These are phyloP conservation scores for Cercospora zeae-maydis DNA, from an alignment of 2,329 filamentous ascomycete species.

Conservation along the genomic window DNA sequence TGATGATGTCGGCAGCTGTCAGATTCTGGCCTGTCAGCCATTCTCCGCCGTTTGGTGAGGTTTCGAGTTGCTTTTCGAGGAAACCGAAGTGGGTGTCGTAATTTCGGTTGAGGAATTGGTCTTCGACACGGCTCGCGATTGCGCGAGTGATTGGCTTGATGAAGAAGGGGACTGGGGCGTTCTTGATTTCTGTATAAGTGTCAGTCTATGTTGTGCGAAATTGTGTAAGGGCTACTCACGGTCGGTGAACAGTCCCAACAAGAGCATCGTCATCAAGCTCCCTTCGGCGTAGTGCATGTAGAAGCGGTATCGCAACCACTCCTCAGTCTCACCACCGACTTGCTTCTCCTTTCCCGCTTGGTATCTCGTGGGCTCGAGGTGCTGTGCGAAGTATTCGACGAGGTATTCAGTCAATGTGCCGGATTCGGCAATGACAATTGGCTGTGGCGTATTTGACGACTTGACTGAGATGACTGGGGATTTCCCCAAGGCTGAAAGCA, in stretches of 20 bases:
- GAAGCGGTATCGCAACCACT: slow-evolving; percentile 61
- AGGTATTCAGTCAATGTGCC: slow-evolving; percentile 80
- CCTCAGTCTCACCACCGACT: slow-evolving; percentile 57
- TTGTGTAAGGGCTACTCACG: slow-evolving; percentile 45
- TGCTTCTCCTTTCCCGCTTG: slow-evolving; percentile 52
- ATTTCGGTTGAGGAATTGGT: slow-evolving; percentile 46
- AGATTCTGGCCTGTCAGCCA: slow-evolving; percentile 50
- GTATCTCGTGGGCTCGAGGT: slow-evolving; percentile 53
- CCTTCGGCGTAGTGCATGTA: slow-evolving; percentile 84
- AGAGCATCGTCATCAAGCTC: slow-evolving; percentile 68
- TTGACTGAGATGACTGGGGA: slow-evolving; percentile 72
- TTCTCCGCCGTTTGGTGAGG: slow-evolving; percentile 47
- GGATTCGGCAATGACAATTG: slow-evolving; percentile 72
- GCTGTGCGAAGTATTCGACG: slow-evolving; percentile 60
- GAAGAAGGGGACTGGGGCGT: slow-evolving; percentile 63
- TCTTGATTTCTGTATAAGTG: slow-evolving; percentile 36
- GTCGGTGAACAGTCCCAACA: slow-evolving; percentile 61
- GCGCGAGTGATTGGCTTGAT: slow-evolving; percentile 59
- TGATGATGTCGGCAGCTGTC: slow-evolving; percentile 52
- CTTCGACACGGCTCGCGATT: slow-evolving; percentile 51
- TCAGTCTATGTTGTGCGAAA: not conserved
- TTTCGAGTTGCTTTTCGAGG: slow-evolving; percentile 49
- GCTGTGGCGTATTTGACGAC: slow-evolving; percentile 42
- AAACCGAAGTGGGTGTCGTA: slow-evolving; percentile 49
- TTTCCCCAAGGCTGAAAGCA: slow-evolving; percentile 64